Base-by-base conservation (phyloP, 2,329 filamentous ascomycete species). In the Pezicula radicicola region DNA sequence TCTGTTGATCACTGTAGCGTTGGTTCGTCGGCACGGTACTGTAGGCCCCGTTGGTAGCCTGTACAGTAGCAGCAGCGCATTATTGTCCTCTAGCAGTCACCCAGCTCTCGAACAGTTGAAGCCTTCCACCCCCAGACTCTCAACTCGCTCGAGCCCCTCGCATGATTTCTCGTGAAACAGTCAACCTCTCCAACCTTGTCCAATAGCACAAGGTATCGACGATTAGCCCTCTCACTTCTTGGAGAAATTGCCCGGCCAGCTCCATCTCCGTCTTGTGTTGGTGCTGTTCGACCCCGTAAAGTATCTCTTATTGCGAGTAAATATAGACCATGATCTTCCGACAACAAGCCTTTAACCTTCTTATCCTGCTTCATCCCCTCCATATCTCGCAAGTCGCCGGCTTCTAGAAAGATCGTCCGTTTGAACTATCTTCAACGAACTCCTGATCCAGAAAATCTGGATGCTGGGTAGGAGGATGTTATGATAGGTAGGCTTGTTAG, bases 101-200 rank as follows among this genome's bases (percentile, higher is more conserved):
- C n/a, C n/a, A n/a, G n/a, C 35, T 21, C 35, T 37, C 35, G n/a
- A 37, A 37, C n/a, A n/a, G n/a, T n/a, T n/a, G n/a, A n/a, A n/a
- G n/a, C n/a, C n/a, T n/a, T n/a, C n/a, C n/a, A 19, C 19, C 25
- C 25, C 25, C 25, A 25, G 25, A 25, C 25, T 16, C 37, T 40
- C 7, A 6, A 44, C 39, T 53, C 52, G 50, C 53, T 35, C 43
- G 43, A 35, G 33, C 48, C 48, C 42, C 50, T 48, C 43, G 50
- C 50, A 52, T 52, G 39, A 52, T 33, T n/a, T 25, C 10, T 33
- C 40, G 12, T 43, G 46, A 52, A 48, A 49, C 50, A 13, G 30
- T 33, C 27, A 47, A 28, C 30, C 27, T 9, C 15, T 39, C 16
- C n/a, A 6, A 28, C 45, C 46, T 27, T 15, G 46, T 45, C 46